Percentiles rank a stretch among this genome's conserved stretches.
phyloP scores from a whole-genome alignment of 495 filamentous ascomycete genomes.

The Gamarada debralockiae region DNA sequence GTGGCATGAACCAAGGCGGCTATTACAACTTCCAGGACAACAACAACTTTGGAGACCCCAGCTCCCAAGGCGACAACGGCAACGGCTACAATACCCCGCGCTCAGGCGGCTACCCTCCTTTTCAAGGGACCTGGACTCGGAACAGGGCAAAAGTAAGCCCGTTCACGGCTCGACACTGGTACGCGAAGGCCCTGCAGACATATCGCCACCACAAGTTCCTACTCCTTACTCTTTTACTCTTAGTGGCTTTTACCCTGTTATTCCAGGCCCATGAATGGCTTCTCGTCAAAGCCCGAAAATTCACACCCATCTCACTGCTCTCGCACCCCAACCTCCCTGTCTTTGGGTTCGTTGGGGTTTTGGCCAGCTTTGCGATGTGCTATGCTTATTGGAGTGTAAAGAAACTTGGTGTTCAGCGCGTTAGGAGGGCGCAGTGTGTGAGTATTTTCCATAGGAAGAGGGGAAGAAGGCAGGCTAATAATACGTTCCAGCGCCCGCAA shows the following conservation, averaged over 20 bases:
- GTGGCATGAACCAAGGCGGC: slow-evolving; percentile 1
- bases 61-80: slow-evolving; percentile 5
- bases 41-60: slow-evolving; percentile 7
- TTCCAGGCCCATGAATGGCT: slow-evolving; percentile 9
- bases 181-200: slow-evolving; percentile 1
- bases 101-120: slow-evolving; percentile 6
- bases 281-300: neutral
- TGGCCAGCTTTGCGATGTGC: slow-evolving; percentile 8
- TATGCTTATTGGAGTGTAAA: slow-evolving; percentile 4
- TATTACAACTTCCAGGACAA: slow-evolving; percentile 9
- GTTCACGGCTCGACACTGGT: neutral
- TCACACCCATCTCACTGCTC: neutral
- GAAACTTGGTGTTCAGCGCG: neutral
- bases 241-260: slow-evolving; percentile 8
- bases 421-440: slow-evolving; percentile 1
- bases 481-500: neutral
- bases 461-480: neutral
- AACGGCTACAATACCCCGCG: slow-evolving; percentile 3
- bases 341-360: slow-evolving; percentile 10
- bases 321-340: slow-evolving; percentile 2
- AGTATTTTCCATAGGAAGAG: neutral
- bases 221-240: neutral
- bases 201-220: neutral
- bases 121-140: slow-evolving; percentile 10
- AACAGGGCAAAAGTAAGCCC: neutral